phyloP scores from a whole-genome alignment of 1,139 yeast species.

The Lodderomyces metapsilosis region DNA sequence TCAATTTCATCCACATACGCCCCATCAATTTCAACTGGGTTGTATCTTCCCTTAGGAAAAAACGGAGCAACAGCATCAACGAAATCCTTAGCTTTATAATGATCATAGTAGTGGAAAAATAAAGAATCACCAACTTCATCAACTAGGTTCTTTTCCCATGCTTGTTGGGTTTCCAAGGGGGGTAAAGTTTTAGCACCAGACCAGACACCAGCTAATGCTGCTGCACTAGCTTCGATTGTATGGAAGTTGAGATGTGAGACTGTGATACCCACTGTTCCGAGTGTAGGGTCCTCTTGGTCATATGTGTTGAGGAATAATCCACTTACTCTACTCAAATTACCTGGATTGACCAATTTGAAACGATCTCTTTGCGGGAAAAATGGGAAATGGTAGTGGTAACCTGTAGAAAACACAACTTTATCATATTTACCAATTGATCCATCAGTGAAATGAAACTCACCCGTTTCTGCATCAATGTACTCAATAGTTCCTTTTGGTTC shows the following conservation, averaged over 20 bases:
- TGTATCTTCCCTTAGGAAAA: conserved; percentile 23
- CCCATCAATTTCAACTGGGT: conserved; percentile 27
- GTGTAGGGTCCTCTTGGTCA: conserved; percentile 39
- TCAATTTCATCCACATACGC: conserved; percentile 24
- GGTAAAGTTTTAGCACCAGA: conserved; percentile 29
- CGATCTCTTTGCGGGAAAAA: conserved; percentile 19
- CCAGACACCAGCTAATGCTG: conserved; percentile 51
- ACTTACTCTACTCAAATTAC: conserved; percentile 27
- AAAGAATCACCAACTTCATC: conserved; percentile 22
- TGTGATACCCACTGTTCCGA: conserved; percentile 41
- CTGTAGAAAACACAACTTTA: conserved; percentile 34
- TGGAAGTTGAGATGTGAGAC: conserved; percentile 41
- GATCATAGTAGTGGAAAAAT: conserved; percentile 26
- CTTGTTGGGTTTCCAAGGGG: conserved; percentile 24
- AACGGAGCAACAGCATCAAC: conserved; percentile 22
- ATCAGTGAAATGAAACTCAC: conserved; percentile 28
- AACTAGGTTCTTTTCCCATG: conserved; percentile 28
- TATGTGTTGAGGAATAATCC: conserved; percentile 43
- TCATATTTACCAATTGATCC: conserved; percentile 27
- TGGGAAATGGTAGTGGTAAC: conserved; percentile 39
- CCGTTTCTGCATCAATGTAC: conserved; percentile 23
- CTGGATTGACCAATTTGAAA: conserved; percentile 24
- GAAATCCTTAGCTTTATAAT: conserved; percentile 20
- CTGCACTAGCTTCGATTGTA: conserved; percentile 42
- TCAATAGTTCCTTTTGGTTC: conserved; percentile 29